These are phyloP conservation scores for Myxozyma vanderwaltii DNA, from an alignment of 805 yeast species.

Conservation along the genomic window DNA sequence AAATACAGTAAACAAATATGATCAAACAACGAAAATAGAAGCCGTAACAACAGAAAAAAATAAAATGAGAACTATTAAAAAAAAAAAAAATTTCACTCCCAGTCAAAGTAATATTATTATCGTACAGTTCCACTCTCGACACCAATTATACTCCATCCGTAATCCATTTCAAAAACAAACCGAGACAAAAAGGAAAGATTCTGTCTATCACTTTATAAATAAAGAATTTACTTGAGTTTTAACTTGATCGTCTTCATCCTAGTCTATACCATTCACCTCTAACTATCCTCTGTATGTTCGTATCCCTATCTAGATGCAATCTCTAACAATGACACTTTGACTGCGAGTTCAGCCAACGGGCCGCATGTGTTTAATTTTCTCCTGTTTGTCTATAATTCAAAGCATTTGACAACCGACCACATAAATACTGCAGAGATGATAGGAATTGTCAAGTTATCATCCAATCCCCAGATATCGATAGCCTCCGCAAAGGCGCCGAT, in stretches of 20 bases:
- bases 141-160: slow-evolving; percentile 3
- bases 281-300: no score
- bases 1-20: background rate
- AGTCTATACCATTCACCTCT: no score
- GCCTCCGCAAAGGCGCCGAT: slow-evolving; percentile 88
- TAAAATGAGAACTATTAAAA: background rate
- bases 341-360: background rate
- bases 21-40: background rate
- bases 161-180: background rate
- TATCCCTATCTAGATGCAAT: background rate
- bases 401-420: slow-evolving; percentile 49
- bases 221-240: no score
- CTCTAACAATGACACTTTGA: background rate
- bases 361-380: background rate
- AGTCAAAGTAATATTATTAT: background rate
- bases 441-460: slow-evolving; percentile 95
- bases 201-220: background rate
- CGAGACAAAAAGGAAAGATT: background rate
- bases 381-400: background rate
- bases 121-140: background rate
- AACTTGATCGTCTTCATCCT: no score
- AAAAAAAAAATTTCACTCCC: background rate
- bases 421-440: slow-evolving; percentile 74
- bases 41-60: background rate
- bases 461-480: slow-evolving; percentile 71